Evolutionary conservation across 139 green algal species (phyloP), one percentile per base, ranked within the genome.

Genomic region (Coccomyxa sp.): DNA sequence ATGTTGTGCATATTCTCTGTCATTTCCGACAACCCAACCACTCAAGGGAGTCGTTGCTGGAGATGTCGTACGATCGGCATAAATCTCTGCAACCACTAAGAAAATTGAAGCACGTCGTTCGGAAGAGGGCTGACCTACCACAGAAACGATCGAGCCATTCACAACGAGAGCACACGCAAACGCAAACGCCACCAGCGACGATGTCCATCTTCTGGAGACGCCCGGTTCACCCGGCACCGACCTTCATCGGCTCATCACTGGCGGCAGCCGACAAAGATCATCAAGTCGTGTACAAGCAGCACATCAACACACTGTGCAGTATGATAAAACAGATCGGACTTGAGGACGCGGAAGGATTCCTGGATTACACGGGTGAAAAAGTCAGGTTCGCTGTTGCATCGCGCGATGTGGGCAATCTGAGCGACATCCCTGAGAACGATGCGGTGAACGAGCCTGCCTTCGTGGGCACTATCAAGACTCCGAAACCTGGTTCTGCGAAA

Each of bases 1-100:
- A 58, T 58, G 44, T 58, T 58, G 44, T 58, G 44, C 44, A 58
- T 58, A 58, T 58, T 58, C 44, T 58, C 44, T 58, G 44, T 58
- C 44, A 58, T 58, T 14, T 58, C 44, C 44, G 44, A 58, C 44
- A 58, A 58, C 12, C 44, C 44, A 58, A 58, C 44, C 44, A 58
- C 44, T 58, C 44, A 58, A 58, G 44, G 44, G 44, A 58, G 44
- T 58, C 44, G 44, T 58, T 58, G 44, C 44, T 58, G 44, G 44
- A 58, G 44, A 58, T 58, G 44, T 58, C 44, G 14, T 58, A 58
- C 44, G 44, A 58, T 58, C 44, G 44, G 44, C 44, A 58, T 58
- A 58, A 58, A 58, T 14, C 44, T 58, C 44, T 58, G 44, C 44
- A 58, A 58, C 44, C 44, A 58, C 44, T 58, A 58, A 58, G 44